Evolutionary conservation across 2,329 filamentous ascomycete genomes (phyloP).

Genomic region (Fusarium sp.): DNA sequence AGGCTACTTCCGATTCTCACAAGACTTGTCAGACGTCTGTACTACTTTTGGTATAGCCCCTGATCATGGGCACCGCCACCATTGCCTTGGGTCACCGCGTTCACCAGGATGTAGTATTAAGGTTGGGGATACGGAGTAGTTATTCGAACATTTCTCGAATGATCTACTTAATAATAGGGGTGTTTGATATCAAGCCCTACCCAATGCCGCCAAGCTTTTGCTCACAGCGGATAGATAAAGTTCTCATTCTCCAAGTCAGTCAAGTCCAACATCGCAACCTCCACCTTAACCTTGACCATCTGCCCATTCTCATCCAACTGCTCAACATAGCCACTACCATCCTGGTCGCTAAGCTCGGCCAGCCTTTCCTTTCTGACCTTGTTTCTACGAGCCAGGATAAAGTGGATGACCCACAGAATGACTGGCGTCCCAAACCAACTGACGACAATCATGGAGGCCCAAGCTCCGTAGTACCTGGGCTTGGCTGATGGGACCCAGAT

Average conservation of each 20-base stretch:
- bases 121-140: neutral
- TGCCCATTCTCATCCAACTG: conserved; percentile 46
- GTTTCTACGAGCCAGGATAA: conserved; percentile 49
- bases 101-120: neutral
- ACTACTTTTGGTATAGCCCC: neutral
- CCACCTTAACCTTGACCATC: conserved; percentile 48
- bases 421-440: conserved; percentile 52
- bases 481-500: conserved; percentile 48
- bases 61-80: neutral
- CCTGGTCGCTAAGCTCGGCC: conserved; percentile 39
- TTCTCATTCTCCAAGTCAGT: conserved; percentile 56
- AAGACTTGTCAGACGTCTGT: neutral
- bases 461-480: conserved; percentile 45
- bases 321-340: conserved; percentile 35
- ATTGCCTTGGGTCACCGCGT: neutral
- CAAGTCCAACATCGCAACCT: conserved; percentile 52
- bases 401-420: conserved; percentile 49
- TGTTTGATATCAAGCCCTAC: neutral
- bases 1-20: neutral
- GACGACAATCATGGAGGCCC: conserved; percentile 41
- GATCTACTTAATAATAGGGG: neutral
- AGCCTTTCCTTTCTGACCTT: conserved; percentile 44
- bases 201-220: too few species aligned
- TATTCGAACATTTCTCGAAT: neutral
- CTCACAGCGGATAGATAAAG: conserved; percentile 50